Evolutionary conservation across 2,329 filamentous ascomycete species (phyloP), one percentile per base, ranked within the genome.

Genomic region (Podosphaera xanthii): DNA sequence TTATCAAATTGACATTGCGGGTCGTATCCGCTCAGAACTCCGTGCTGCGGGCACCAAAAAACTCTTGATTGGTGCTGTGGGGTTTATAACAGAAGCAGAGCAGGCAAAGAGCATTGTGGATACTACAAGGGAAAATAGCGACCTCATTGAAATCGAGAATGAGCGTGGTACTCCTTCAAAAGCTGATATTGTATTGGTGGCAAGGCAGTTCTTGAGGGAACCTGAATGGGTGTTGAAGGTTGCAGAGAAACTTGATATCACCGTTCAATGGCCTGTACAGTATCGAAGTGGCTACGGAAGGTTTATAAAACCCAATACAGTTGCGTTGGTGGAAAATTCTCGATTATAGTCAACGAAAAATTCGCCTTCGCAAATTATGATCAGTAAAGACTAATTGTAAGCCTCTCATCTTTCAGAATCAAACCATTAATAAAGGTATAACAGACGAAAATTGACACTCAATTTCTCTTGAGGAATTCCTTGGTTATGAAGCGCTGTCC

Each of bases 191-290:
- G 81, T 84, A 0, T 75, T 91, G 22, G 76, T 84, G 1, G 90
- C 62, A 0, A 76, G 87, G 59, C 83, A 85, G 67, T 92, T 92
- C 71, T 76, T 94, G 72, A 81, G 87, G 69, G 87, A 94, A 67
- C 86, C 89, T 0, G 82, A 86, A 60, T 81, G 89, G 68, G 84
- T 88, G 7, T 80, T 87, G 71, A 76, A 78, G 40, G 83, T 80
- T 62, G 89, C 87, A 0, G 77, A 86, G 61, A 79, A 88, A 63
- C 73, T 94, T 38, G 81, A 79, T 8, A 81, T 90, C 2, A 73
- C 80, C 60, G 80, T 90, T 4, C 74, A 83, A 65, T 84, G 83
- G 79, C 80, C 88, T 9, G 14, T 61, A 33, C 56, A 58, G 40
- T 58, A 58, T 58, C 8, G 0, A 40, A 0, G 5, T 40, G 5